phyloP scores from a whole-genome alignment of 306 rosid genomes.

The Casuarina cunninghamiana region DNA sequence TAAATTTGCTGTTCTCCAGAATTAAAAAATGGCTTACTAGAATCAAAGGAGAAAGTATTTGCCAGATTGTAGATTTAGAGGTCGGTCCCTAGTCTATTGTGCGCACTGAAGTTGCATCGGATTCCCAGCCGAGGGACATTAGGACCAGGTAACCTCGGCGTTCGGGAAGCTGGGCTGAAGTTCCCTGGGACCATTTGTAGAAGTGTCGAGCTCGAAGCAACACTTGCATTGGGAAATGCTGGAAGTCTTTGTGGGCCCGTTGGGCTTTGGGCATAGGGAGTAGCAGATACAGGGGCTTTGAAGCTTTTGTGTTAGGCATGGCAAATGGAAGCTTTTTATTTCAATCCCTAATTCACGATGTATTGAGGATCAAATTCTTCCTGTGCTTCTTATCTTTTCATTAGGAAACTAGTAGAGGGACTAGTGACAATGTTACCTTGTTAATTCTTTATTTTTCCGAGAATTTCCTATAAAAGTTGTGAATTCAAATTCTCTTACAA shows the following conservation, averaged over 20 bases:
- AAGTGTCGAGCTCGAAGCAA: conserved; percentile 35
- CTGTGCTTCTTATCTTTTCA: not conserved
- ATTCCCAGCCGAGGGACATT: conserved; percentile 42
- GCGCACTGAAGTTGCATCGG: conserved; percentile 38
- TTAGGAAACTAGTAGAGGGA: not conserved
- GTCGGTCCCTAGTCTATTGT: conserved; percentile 37
- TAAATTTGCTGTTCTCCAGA: conserved; percentile 73
- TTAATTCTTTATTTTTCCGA: not conserved
- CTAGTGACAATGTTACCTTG: not conserved
- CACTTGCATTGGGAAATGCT: conserved; percentile 47
- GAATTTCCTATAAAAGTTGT: not conserved
- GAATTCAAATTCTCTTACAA: not conserved
- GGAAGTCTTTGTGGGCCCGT: conserved; percentile 49
- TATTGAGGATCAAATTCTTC: not conserved
- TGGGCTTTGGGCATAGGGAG: conserved; percentile 48
- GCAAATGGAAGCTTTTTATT: not conserved
- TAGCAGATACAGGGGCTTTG: conserved; percentile 33
- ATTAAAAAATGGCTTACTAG: conserved; percentile 45
- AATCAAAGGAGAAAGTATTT: conserved; percentile 41
- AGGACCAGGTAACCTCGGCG: conserved; percentile 34
- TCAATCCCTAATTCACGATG: not conserved
- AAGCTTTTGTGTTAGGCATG: not conserved
- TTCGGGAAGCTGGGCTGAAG: conserved; percentile 59
- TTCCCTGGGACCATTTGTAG: conserved; percentile 54
- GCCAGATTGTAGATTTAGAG: conserved; percentile 47